Percentiles rank a stretch among this genome's conserved stretches.
Conservation (phyloP, 2,329 filamentous ascomycete genomes). For the Capronia epimyces region DNA sequence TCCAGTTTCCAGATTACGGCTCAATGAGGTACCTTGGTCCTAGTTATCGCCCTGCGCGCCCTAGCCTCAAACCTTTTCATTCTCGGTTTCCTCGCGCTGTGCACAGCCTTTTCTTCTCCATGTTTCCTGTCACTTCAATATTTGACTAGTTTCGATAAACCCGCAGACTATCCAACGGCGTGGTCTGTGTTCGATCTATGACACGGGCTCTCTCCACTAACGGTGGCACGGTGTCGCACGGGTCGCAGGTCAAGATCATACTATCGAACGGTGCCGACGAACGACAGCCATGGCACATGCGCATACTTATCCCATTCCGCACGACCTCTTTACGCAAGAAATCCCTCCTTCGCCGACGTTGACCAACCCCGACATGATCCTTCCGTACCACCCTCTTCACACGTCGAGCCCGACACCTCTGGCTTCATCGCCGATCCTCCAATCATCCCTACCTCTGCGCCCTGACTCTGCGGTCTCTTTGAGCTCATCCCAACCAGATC, state of each 20-base stretch:
- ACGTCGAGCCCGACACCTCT: constrained; percentile 14
- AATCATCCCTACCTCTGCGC: constrained; percentile 8
- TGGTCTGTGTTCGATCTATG: constrained; percentile 3
- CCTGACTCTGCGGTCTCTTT: constrained; percentile 7
- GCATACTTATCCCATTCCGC: constrained; percentile 18
- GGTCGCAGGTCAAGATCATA: constrained; percentile 1
- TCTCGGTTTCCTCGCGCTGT: too few species aligned
- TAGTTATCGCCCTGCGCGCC: background rate
- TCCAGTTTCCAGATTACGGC: too few species aligned
- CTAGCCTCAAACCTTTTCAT: background rate
- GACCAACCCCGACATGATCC: constrained; percentile 91
- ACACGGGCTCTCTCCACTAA: background rate
- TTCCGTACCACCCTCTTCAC: constrained; percentile 48
- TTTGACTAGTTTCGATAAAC: background rate
- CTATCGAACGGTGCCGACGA: background rate
- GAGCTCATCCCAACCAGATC: constrained; percentile 7
- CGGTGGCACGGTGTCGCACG: background rate
- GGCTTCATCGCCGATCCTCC: constrained; percentile 19
- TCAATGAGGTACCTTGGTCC: too few species aligned
- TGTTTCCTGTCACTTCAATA: background rate
- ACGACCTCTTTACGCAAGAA: constrained; percentile 21
- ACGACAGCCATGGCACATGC: constrained; percentile 11
- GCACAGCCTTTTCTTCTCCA: background rate
- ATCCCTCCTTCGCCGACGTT: constrained; percentile 71
- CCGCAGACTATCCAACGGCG: background rate